These are phyloP conservation scores for Sporobolomyces roseus DNA, from an alignment of 768 basidiomycete genomes.

Conservation along the genomic window DNA sequence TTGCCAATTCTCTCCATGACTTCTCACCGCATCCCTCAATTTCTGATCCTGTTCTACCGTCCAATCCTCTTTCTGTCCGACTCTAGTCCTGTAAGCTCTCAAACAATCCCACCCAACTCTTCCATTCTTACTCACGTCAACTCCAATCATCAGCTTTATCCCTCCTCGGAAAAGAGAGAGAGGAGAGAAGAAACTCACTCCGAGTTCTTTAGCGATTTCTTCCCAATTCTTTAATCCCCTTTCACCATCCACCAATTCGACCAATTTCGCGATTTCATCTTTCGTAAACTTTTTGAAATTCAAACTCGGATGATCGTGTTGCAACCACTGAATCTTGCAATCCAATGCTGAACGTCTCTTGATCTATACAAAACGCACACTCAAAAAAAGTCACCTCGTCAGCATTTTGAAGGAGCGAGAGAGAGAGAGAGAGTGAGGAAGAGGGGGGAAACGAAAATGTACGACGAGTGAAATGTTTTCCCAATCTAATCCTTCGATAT, in stretches of 20 bases:
- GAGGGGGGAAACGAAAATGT: neutral
- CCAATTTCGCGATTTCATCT: slow-evolving; percentile 17
- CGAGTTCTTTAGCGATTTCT: slow-evolving; percentile 20
- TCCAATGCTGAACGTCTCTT: slow-evolving; percentile 15
- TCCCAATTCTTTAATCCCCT: slow-evolving; percentile 15
- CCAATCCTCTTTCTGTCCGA: slow-evolving; percentile 18
- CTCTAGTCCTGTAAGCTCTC: slow-evolving; percentile 1
- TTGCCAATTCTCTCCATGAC: slow-evolving; percentile 38
- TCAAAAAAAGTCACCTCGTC: neutral
- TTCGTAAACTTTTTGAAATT: slow-evolving; percentile 16
- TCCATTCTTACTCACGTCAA: neutral
- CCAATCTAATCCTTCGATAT: slow-evolving; percentile 28
- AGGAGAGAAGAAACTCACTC: slow-evolving; percentile 7
- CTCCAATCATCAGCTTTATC: too few species aligned
- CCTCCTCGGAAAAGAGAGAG: neutral
- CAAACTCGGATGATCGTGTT: slow-evolving; percentile 31
- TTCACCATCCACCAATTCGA: slow-evolving; percentile 4
- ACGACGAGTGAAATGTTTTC: slow-evolving; percentile 17
- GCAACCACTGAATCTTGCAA: slow-evolving; percentile 37
- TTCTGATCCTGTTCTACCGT: slow-evolving; percentile 17
- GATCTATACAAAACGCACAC: slow-evolving; percentile 5
- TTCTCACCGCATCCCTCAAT: slow-evolving; percentile 17
- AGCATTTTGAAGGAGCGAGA: neutral
- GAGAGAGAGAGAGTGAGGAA: neutral
- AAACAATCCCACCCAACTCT: slow-evolving; percentile 25